A percentile compares a stretch with the other conserved stretches of the same genome.
Conservation (phyloP, 129 eudicot species). For the Saussurea involucrata region DNA sequence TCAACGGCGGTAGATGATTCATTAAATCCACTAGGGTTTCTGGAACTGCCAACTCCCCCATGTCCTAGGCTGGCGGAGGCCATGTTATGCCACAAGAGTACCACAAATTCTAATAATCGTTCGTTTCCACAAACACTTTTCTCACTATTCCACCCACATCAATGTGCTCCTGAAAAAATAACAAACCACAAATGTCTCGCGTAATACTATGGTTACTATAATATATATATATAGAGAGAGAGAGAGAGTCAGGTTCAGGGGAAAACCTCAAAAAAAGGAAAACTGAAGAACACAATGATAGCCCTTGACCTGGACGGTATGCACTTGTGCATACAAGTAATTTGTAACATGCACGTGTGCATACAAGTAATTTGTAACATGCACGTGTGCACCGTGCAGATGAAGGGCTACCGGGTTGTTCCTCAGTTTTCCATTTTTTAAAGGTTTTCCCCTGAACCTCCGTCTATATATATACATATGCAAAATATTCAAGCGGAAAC, state of each 20-base stretch:
- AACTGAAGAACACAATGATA: too few relatives aligned
- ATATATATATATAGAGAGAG: neutral
- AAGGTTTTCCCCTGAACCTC: too few relatives aligned
- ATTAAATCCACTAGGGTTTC: constrained; percentile 61
- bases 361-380: too few relatives aligned
- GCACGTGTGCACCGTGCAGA: too few relatives aligned
- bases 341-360: too few relatives aligned
- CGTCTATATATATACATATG: neutral
- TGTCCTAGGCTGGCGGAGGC: constrained; percentile 79
- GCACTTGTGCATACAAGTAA: too few relatives aligned
- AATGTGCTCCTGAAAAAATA: constrained; percentile 47
- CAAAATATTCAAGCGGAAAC: neutral
- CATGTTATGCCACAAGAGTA: constrained; percentile 41
- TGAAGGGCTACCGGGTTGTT: too few relatives aligned
- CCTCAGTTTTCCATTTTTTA: too few relatives aligned
- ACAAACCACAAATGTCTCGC: constrained; percentile 5
- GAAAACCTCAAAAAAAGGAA: too few relatives aligned
- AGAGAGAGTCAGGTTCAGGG: too few relatives aligned
- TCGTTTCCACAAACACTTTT: constrained; percentile 17
- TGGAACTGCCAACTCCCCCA: constrained; percentile 89
- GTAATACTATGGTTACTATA: neutral
- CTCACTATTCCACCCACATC: constrained; percentile 25
- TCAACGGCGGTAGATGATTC: constrained; percentile 82
- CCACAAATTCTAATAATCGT: constrained; percentile 28
- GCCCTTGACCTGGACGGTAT: too few relatives aligned